These are phyloP conservation scores for Metschnikowia kunwiensis DNA, from an alignment of 805 yeast species.

Conservation along the genomic window DNA sequence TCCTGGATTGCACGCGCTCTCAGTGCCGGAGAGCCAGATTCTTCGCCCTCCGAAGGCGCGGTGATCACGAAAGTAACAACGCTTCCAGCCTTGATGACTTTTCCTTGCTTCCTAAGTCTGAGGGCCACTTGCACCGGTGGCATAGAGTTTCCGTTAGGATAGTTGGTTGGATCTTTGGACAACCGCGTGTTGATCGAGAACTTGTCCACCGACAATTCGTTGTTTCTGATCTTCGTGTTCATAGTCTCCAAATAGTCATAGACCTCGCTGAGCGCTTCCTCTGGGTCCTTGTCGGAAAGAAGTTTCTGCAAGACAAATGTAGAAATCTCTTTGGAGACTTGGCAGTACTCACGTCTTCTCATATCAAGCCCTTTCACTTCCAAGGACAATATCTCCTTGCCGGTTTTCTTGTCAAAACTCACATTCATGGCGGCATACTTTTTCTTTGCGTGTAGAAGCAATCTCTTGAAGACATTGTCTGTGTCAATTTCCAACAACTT, in stretches of 20 bases:
- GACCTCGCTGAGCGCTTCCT: slow-evolving; percentile 66
- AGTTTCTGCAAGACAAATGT: slow-evolving; percentile 68
- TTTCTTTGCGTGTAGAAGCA: slow-evolving; percentile 90
- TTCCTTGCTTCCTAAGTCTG: slow-evolving; percentile 76
- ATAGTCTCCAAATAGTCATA: slow-evolving; percentile 68
- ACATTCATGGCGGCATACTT: slow-evolving; percentile 91
- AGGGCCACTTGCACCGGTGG: slow-evolving; percentile 89
- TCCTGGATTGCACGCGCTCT: slow-evolving; percentile 84
- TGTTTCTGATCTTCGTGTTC: slow-evolving; percentile 52
- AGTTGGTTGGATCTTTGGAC: slow-evolving; percentile 83
- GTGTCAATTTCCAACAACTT: slow-evolving; percentile 86
- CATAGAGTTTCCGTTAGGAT: slow-evolving; percentile 76
- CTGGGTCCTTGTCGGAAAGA: slow-evolving; percentile 70
- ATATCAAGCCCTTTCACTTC: slow-evolving; percentile 97
- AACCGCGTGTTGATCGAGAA: slow-evolving; percentile 81
- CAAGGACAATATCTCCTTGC: slow-evolving; percentile 49
- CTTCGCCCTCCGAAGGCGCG: slow-evolving; percentile 29
- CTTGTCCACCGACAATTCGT: slow-evolving; percentile 62
- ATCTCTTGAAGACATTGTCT: slow-evolving; percentile 84
- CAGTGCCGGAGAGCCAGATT: slow-evolving; percentile 50
- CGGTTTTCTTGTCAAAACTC: slow-evolving; percentile 48
- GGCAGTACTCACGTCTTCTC: slow-evolving; percentile 96
- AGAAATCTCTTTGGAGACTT: slow-evolving; percentile 84
- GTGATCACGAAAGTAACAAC: slow-evolving; percentile 87
- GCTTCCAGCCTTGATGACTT: slow-evolving; percentile 81